phyloP scores from a whole-genome alignment of 2,329 filamentous ascomycete genomes.

The Colletotrichum shisoi region DNA sequence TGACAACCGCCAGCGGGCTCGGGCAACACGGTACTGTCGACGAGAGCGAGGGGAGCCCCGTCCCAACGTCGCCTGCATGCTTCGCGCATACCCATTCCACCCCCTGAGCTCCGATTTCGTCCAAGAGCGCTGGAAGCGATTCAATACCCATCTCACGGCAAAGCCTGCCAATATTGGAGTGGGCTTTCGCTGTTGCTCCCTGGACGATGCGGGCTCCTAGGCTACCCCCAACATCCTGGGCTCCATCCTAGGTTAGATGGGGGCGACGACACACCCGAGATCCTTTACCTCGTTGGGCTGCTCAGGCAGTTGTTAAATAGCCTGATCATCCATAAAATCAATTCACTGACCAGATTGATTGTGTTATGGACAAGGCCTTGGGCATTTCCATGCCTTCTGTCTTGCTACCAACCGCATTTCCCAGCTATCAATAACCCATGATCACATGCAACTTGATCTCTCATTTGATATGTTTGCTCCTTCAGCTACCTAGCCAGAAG shows the following conservation, averaged over 20 bases:
- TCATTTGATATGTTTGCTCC: neutral
- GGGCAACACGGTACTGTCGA: conserved; percentile 45
- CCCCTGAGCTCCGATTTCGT: conserved; percentile 41
- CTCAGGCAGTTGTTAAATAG: conserved; percentile 30
- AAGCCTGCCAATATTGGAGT: conserved; percentile 34
- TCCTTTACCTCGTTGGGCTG: conserved; percentile 39
- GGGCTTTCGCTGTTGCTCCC: conserved; percentile 43
- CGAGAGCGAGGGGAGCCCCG: conserved; percentile 9
- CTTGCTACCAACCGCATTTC: conserved; percentile 27
- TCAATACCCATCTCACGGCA: neutral
- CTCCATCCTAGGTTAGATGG: conserved; percentile 44
- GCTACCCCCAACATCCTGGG: conserved; percentile 44
- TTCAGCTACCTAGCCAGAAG: neutral
- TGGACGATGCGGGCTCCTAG: conserved; percentile 43
- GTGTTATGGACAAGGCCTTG: conserved; percentile 36
- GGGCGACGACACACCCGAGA: conserved; percentile 26
- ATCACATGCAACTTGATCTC: neutral
- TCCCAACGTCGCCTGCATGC: no score
- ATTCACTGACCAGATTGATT: conserved; percentile 33
- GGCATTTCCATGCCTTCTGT: conserved; percentile 38
- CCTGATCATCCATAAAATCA: conserved; percentile 41
- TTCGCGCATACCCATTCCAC: neutral
- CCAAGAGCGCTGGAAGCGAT: conserved; percentile 38
- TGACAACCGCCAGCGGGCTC: conserved; percentile 42
- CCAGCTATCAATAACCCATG: neutral